Evolutionary conservation across 139 green algal genomes (phyloP).

Genomic region (Trebouxia sp.): DNA sequence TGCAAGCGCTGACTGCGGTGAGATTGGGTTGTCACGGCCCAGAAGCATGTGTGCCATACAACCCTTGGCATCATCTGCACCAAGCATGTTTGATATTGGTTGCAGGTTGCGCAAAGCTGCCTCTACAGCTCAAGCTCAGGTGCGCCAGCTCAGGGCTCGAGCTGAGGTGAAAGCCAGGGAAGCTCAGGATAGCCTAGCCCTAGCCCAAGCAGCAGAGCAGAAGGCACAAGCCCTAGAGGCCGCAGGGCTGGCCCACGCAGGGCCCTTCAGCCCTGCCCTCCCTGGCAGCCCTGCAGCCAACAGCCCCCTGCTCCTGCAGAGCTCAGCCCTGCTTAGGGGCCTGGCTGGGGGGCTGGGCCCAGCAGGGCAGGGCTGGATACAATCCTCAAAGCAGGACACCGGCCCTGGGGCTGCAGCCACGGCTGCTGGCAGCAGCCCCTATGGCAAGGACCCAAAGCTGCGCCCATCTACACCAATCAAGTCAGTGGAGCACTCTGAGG

Average conservation of each 20-base stretch:
- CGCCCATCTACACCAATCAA: neutral
- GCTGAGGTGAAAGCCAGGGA: neutral
- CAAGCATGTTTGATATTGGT: too few species aligned
- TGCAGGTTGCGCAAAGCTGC: conserved; percentile 3
- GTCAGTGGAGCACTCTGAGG: neutral
- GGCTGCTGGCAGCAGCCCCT: neutral
- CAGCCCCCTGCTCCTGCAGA: conserved; percentile 2
- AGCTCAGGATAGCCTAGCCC: conserved; percentile 11
- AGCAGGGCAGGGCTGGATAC: neutral
- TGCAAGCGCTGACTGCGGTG: too few species aligned
- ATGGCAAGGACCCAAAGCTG: neutral
- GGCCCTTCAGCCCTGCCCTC: conserved; percentile 8
- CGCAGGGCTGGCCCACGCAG: conserved; percentile 2
- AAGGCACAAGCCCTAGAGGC: conserved; percentile 22
- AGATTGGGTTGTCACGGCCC: too few species aligned
- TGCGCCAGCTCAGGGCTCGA: conserved; percentile 14
- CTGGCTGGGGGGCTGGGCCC: neutral
- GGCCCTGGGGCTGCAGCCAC: neutral
- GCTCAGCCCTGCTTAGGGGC: neutral
- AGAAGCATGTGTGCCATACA: too few species aligned
- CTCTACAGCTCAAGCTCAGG: neutral
- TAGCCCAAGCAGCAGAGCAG: neutral
- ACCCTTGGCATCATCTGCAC: too few species aligned
- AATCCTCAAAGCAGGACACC: neutral
- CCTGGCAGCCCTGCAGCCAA: neutral